Evolutionary conservation across 352 stramenopile genomes (phyloP), one percentile per base, ranked within the genome.

Genomic region (Pythium myriotylum): DNA sequence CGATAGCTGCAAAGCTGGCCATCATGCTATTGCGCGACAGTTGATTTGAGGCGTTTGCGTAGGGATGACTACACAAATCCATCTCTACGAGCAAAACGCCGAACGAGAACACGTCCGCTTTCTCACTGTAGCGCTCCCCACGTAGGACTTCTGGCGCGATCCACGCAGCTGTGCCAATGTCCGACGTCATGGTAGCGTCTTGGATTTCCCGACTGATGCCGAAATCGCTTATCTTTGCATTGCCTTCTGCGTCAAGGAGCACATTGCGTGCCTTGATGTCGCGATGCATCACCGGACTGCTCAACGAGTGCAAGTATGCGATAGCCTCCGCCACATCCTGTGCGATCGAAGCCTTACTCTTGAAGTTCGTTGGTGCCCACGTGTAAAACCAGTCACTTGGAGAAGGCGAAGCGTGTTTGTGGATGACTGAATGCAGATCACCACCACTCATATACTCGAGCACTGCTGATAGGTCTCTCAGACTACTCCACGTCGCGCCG

Each of bases 71-170:
- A 48, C 42, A 48, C 1, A 20, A 19, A 48, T 48, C 62, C n/a
- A 69, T 59, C 13, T 57, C 65, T n/a, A 63, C 58, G 19, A 73
- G 33, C 10, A 73, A 4, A 5, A 73, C 59, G n/a, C 65, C 65
- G 16, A 73, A 59, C 22, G 59, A 69, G 45, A 69, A 73, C 17
- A 73, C 65, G 46, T 73, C 65, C 0, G 65, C 65, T 59, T 68
- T 69, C 46, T 67, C 59, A 10, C 54, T 57, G 59, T 73, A 69
- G 8, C 65, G 59, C 22, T 65, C 43, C 29, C 65, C 65, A 26
- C 67, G 59, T 1, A 73, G 33, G 4, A 73, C 45, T 40, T 72
- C 65, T 17, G 65, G 65, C 27, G 65, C 65, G 27, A 68, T 72
- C 58, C 60, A 72, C 8, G 53, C 58, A 5, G 67, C 59, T 13